A percentile compares a stretch with the other conserved stretches of the same genome.
phyloP scores from a whole-genome alignment of 2,329 filamentous ascomycete genomes.

The Cercospora sp. region DNA sequence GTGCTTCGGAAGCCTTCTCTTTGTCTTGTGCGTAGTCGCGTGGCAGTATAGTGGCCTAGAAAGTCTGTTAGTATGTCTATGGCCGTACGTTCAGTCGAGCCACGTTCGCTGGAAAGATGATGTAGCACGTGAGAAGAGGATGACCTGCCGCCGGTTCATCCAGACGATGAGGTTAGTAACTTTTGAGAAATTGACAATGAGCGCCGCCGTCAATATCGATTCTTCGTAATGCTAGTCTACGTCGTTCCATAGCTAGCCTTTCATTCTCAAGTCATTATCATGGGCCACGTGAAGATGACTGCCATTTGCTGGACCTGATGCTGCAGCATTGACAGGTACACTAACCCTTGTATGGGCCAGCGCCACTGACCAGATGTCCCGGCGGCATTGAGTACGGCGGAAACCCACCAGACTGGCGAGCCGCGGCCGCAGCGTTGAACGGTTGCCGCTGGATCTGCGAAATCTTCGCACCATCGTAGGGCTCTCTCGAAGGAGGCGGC shows the following conservation, averaged over 20 bases:
- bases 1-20: not conserved
- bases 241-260: not conserved
- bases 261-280: not conserved
- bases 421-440: slow-evolving; percentile 24
- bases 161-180: not conserved
- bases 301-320: not conserved
- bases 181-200: not conserved
- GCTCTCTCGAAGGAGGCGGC: slow-evolving; percentile 50
- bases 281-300: not conserved
- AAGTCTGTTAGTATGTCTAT: not conserved
- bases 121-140: not conserved
- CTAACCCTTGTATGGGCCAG: slow-evolving; percentile 10
- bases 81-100: not conserved
- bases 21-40: not conserved
- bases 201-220: not conserved
- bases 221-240: slow-evolving; percentile 5
- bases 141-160: not conserved
- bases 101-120: not conserved
- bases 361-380: slow-evolving; percentile 6
- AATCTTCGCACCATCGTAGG: slow-evolving; percentile 27
- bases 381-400: slow-evolving; percentile 7
- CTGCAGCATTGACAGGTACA: not conserved
- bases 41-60: not conserved
- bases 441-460: slow-evolving; percentile 26
- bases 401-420: slow-evolving; percentile 18